Evolutionary conservation across 192 early-diverging fungal species (phyloP).

Genomic region (Linnemannia exigua): DNA sequence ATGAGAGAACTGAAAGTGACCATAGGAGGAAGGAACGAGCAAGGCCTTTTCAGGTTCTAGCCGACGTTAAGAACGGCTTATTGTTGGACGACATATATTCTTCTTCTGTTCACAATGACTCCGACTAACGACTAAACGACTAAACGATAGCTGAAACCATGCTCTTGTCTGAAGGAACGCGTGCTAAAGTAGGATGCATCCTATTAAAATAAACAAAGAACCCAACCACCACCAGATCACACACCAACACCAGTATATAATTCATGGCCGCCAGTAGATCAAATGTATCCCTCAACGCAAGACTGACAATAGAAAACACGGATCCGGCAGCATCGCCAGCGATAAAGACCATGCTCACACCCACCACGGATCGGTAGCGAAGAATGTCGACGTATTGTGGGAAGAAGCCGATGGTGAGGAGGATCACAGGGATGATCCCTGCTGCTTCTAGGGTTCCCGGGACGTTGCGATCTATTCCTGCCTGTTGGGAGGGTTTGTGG

Average conservation of each 20-base stretch:
- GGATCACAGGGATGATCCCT: constrained; percentile 57
- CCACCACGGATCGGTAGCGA: constrained; percentile 46
- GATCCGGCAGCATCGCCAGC: constrained; percentile 56
- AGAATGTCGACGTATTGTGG: constrained; percentile 63
- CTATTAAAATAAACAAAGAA: constrained; percentile 38
- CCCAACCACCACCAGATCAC: constrained; percentile 31
- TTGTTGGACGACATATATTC: too few relatives aligned
- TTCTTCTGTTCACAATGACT: too few relatives aligned
- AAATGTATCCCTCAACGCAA: constrained; percentile 30
- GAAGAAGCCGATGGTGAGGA: constrained; percentile 55
- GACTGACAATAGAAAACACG: constrained; percentile 59
- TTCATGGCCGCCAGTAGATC: constrained; percentile 35
- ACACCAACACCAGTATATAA: constrained; percentile 44
- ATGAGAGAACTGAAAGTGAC: too few relatives aligned
- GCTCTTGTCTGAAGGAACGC: not conserved
- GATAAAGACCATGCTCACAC: constrained; percentile 60
- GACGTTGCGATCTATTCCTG: constrained; percentile 30
- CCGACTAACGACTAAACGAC: too few relatives aligned
- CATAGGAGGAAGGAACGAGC: too few relatives aligned
- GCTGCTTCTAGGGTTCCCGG: constrained; percentile 45
- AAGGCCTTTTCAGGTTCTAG: too few relatives aligned
- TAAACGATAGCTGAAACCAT: not conserved
- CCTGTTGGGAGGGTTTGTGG: constrained; percentile 4
- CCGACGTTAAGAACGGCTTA: too few relatives aligned
- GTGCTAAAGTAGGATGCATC: constrained; percentile 18